A percentile compares a stretch with the other conserved stretches of the same genome.
Evolutionary conservation across 148 eudicot genomes (phyloP).

Genomic region (Rhododendron griersonianum): DNA sequence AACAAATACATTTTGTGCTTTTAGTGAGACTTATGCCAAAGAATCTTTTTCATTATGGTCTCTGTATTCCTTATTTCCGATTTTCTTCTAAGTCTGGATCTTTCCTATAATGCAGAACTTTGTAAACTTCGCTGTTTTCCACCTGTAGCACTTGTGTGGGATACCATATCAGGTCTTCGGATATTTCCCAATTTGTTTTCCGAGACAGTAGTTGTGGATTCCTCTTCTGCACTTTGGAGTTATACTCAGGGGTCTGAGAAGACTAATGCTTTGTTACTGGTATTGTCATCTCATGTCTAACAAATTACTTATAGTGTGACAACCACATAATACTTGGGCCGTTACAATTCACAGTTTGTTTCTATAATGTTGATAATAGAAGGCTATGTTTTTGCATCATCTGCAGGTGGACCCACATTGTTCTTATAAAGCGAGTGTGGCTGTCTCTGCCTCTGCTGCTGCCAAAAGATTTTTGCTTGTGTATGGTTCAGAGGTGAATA

Average conservation of each 20-base stretch:
- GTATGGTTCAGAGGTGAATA: slow-evolving; percentile 70
- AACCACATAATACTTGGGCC: neutral
- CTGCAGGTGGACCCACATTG: slow-evolving; percentile 95
- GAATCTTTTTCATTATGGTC: neutral
- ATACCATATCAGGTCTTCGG: slow-evolving; percentile 75
- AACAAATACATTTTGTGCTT: neutral
- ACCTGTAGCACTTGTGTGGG: slow-evolving; percentile 97
- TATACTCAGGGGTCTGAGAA: slow-evolving; percentile 67
- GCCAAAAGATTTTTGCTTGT: slow-evolving; percentile 80
- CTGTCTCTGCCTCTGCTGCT: slow-evolving; percentile 60
- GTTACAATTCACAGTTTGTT: neutral
- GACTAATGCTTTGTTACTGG: slow-evolving; percentile 75
- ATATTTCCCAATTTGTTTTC: slow-evolving; percentile 77
- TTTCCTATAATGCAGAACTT: slow-evolving; percentile 46
- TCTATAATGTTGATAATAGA: neutral
- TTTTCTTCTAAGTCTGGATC: slow-evolving; percentile 1
- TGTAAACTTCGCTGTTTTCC: slow-evolving; percentile 97
- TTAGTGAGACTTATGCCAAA: neutral
- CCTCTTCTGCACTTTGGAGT: slow-evolving; percentile 91
- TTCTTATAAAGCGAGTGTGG: slow-evolving; percentile 61
- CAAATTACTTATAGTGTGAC: neutral
- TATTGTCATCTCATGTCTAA: slow-evolving; percentile 19
- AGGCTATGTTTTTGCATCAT: slow-evolving; percentile 14
- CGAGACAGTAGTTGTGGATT: slow-evolving; percentile 67
- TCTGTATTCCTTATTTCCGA: neutral